Evolutionary conservation across 1,284 basidiomycete species (phyloP).

Genomic region (Boletus semigastroideus): DNA sequence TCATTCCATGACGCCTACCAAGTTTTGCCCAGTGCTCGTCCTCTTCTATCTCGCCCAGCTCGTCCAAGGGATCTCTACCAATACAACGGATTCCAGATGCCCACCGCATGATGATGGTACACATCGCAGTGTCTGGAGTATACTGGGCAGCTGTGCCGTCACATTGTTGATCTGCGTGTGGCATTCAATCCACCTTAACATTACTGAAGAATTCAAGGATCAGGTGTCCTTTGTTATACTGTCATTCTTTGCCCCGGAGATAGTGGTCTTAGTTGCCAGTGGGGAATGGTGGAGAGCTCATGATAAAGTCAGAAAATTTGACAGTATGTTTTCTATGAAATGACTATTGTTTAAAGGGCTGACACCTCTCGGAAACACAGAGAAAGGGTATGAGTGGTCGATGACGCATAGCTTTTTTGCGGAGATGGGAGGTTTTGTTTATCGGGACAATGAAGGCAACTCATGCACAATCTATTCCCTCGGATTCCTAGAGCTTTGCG

Average conservation of each 20-base stretch:
- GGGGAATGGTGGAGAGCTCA: not conserved
- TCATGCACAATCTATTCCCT: not conserved
- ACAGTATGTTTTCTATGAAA: not conserved
- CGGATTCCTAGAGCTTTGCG: not conserved
- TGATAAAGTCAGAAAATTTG: not conserved
- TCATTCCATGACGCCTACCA: not conserved
- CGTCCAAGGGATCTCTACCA: not conserved
- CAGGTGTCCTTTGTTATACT: not conserved
- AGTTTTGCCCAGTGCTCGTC: not conserved
- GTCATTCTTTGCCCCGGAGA: not conserved
- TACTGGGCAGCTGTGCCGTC: not conserved
- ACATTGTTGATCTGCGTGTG: not conserved
- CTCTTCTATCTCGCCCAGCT: not conserved
- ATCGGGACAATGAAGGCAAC: not conserved
- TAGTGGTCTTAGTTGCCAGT: not conserved
- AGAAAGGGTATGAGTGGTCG: not conserved
- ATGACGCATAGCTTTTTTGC: conserved; percentile 5
- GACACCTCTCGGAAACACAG: not conserved
- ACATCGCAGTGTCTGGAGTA: not conserved
- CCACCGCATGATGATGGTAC: not conserved
- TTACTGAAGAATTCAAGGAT: not conserved
- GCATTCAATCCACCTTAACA: not conserved
- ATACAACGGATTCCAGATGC: not conserved
- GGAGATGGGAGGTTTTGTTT: conserved; percentile 2
- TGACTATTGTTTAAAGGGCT: not conserved